Evolutionary conservation across 805 yeast genomes (phyloP).

Genomic region (Dipodascus geniculatus): DNA sequence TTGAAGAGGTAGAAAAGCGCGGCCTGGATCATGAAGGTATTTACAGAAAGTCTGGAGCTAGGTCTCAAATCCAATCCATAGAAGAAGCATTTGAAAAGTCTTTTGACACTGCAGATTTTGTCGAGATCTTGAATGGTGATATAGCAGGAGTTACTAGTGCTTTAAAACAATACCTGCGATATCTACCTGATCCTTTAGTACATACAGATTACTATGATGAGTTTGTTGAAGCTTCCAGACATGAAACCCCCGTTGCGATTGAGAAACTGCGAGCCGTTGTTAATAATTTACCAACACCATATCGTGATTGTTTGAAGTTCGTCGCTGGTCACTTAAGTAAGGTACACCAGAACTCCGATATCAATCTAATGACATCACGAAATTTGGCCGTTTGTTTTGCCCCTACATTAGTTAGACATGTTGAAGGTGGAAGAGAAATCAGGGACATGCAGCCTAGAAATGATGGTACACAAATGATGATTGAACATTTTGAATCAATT

Average conservation of each 20-base stretch:
- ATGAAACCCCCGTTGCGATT: conserved; percentile 13
- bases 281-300: conserved; percentile 51
- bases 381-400: conserved; percentile 90
- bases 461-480: conserved; percentile 61
- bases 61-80: conserved; percentile 46
- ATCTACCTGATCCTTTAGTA: conserved; percentile 76
- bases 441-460: conserved; percentile 74
- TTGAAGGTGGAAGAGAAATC: conserved; percentile 70
- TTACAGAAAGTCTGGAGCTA: conserved; percentile 80
- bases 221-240: conserved; percentile 30
- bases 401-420: conserved; percentile 78
- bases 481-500: conserved; percentile 19
- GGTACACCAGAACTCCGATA: conserved; percentile 40
- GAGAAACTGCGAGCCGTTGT: conserved; percentile 38
- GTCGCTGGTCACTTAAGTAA: conserved; percentile 54
- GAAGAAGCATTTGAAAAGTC: conserved; percentile 28
- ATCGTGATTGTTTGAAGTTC: conserved; percentile 41
- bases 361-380: conserved; percentile 71
- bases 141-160: conserved; percentile 80
- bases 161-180: conserved; percentile 74
- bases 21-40: conserved; percentile 78
- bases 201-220: conserved; percentile 57
- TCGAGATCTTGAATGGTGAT: conserved; percentile 42
- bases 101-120: conserved; percentile 23
- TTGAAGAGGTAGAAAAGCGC: conserved; percentile 62